Evolutionary conservation across 2,329 filamentous ascomycete genomes (phyloP).

Genomic region (Paraconiothyrium brasiliense): DNA sequence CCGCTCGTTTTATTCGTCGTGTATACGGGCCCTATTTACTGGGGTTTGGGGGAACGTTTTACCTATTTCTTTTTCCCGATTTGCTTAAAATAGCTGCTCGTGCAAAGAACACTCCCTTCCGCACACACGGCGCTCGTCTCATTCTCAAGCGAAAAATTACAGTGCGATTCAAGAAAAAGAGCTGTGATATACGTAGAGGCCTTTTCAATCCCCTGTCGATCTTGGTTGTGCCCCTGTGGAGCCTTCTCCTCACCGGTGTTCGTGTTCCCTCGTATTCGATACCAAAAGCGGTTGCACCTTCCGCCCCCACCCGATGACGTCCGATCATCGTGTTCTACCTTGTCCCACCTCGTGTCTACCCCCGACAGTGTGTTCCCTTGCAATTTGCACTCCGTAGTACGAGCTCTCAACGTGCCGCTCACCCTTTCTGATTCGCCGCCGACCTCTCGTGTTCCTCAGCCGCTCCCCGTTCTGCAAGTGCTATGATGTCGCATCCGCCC

Average conservation of each 20-base stretch:
- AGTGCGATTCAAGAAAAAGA: not conserved
- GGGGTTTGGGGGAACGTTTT: not conserved
- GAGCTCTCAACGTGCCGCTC: not conserved
- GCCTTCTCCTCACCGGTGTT: slow-evolving; percentile 4
- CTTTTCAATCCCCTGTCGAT: not conserved
- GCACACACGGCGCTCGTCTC: not conserved
- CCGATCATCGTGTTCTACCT: not conserved
- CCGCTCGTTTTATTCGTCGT: not conserved
- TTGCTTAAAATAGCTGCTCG: not conserved
- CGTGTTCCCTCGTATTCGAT: slow-evolving; percentile 3
- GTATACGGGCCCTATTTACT: not conserved
- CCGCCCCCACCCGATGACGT: slow-evolving; percentile 11
- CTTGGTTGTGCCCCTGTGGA: not conserved
- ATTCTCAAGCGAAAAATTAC: not conserved
- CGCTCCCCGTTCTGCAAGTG: not conserved
- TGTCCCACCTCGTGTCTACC: not conserved
- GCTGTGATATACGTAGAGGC: not conserved
- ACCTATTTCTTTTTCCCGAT: not conserved
- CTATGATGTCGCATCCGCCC: slow-evolving; percentile 7
- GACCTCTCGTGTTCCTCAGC: slow-evolving; percentile 7
- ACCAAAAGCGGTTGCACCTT: not conserved
- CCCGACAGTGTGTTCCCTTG: not conserved
- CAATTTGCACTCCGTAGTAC: slow-evolving; percentile 6
- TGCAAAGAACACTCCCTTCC: not conserved
- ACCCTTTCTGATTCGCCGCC: not conserved